Conservation (phyloP, 352 stramenopile species). For the Pythium rishiriense region DNA sequence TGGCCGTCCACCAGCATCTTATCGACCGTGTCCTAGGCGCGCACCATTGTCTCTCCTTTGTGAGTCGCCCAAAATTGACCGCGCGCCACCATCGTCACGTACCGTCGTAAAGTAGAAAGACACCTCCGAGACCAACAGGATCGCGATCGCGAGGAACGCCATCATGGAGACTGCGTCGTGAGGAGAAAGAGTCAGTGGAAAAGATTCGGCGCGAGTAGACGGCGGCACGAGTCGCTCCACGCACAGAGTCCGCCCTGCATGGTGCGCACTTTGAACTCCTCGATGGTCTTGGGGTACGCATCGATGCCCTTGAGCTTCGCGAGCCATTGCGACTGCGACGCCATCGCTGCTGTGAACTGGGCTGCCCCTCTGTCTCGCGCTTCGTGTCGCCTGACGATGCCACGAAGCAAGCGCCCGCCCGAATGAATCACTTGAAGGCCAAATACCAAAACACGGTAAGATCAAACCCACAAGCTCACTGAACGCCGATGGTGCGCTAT, state of each 20-base stretch:
- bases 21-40: conserved; percentile 68
- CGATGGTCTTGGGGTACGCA: conserved; percentile 86
- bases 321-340: conserved; percentile 32
- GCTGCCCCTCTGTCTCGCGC: background rate
- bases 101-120: conserved; percentile 74
- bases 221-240: conserved; percentile 13
- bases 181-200: conserved; percentile 6
- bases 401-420: conserved; percentile 17
- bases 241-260: conserved; percentile 77
- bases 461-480: background rate
- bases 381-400: conserved; percentile 9
- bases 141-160: conserved; percentile 61
- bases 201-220: background rate
- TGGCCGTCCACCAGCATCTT: conserved; percentile 84
- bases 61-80: background rate
- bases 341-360: conserved; percentile 10
- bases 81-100: background rate
- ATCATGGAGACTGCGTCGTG: conserved; percentile 59
- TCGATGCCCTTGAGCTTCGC: conserved; percentile 53
- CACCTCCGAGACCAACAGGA: conserved; percentile 75
- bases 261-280: conserved; percentile 88
- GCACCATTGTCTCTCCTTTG: background rate
- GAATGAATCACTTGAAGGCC: conserved; percentile 19
- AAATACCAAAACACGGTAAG: conserved; percentile 21
- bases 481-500: no score